Base-by-base conservation (phyloP, 2,329 filamentous ascomycete genomes). In the Reticulascus tulasneorum region DNA sequence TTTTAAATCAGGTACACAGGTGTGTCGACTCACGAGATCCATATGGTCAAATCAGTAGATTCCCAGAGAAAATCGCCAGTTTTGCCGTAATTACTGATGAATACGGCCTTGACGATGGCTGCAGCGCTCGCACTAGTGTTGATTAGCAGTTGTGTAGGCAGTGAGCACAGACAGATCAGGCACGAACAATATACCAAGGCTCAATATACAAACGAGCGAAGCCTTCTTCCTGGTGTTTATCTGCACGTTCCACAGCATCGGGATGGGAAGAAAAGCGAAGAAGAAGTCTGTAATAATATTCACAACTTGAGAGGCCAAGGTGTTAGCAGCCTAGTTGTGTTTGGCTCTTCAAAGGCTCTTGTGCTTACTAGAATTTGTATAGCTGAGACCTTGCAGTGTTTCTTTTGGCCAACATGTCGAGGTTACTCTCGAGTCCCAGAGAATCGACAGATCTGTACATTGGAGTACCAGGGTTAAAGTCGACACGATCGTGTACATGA, bases 171-270 rank as follows among this genome's bases (percentile, higher is more conserved):
- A 29, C 18, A n/a, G n/a, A n/a, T n/a, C 8, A 23, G 18, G 10
- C 5, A 27, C 37, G 33, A 12, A 37, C 36, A 56, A 55, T 24
- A 55, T 19, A 19, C 53, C 52, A 8, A 56, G 40, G 2, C 48
- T 49, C 13, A 56, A 36, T 9, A 56, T 49, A 4, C 22, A 46
- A 1, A 47, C 42, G 3, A 56, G 41, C 16, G 52, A 48, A 1
- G 44, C 32, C 30, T 53, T 54, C 33, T 49, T 48, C 24, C 40
- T 50, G 37, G 46, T 45, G 40, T 52, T 56, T 23, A 56, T 41
- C 32, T 55, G 49, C 1, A 56, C 48, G 1, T 47, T 49, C 52
- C 52, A 55, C 2, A 56, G 36, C 33, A 55, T 54, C 2, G 51
- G 52, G 3, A 54, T 37, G 1, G 52, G 52, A 1, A 55, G 38